A percentile compares a stretch with the other conserved stretches of the same genome.
Conservation (phyloP, 2,329 filamentous ascomycete species). For the Fusarium duplospermum region DNA sequence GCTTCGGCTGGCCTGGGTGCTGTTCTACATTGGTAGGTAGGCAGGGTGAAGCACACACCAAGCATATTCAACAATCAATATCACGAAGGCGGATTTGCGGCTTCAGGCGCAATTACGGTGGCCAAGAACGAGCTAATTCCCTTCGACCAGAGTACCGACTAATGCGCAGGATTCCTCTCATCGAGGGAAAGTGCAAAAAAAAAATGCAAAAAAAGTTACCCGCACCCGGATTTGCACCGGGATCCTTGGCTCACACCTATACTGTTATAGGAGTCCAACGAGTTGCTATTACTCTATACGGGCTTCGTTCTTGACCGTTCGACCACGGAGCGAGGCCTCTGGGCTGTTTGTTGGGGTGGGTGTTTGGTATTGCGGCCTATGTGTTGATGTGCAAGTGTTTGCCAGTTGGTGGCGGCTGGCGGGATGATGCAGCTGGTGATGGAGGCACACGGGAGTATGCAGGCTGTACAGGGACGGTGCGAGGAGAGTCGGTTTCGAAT, state of each 20-base stretch:
- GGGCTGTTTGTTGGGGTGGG: conserved; percentile 24
- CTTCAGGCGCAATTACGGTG: neutral
- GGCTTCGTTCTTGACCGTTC: conserved; percentile 40
- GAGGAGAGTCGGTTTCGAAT: neutral
- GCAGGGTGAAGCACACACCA: neutral
- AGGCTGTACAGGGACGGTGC: neutral
- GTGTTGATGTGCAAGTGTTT: conserved; percentile 14
- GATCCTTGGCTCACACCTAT: conserved; percentile 51
- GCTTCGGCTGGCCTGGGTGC: neutral
- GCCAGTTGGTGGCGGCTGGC: conserved; percentile 26
- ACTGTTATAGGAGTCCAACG: conserved; percentile 50
- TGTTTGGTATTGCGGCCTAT: conserved; percentile 22
- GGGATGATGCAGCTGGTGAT: conserved; percentile 24
- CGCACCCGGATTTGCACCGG: conserved; percentile 52
- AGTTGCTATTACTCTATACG: conserved; percentile 53
- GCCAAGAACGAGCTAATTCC: neutral
- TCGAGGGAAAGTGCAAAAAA: conserved; percentile 24
- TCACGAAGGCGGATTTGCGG: neutral
- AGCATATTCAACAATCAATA: neutral
- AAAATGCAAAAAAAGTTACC: conserved; percentile 32
- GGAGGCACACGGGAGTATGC: conserved; percentile 20
- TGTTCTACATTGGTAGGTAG: neutral
- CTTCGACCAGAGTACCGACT: too few relatives aligned
- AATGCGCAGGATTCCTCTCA: neutral
- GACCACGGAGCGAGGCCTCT: conserved; percentile 23